Percentiles rank a stretch among this genome's conserved stretches.
Evolutionary conservation across 768 basidiomycete genomes (phyloP).

Genomic region (Serendipita vermifera): DNA sequence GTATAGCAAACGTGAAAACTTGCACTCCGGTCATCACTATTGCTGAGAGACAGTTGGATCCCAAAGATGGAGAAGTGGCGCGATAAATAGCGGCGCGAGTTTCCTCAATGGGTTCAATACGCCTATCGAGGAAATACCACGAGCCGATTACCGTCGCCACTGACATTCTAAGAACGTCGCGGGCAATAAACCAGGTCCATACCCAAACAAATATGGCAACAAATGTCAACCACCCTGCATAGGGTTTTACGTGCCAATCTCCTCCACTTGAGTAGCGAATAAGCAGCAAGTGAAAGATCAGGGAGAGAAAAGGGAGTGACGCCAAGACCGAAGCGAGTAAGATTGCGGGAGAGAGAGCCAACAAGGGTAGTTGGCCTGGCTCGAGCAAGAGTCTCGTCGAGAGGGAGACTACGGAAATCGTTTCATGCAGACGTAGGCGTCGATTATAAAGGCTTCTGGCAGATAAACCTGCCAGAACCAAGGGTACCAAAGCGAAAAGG

Average conservation of each 20-base stretch:
- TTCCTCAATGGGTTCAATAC: slow-evolving; percentile 12
- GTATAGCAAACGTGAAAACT: slow-evolving; percentile 34
- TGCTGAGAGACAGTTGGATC: slow-evolving; percentile 63
- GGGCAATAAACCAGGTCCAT: slow-evolving; percentile 68
- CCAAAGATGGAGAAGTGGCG: slow-evolving; percentile 68
- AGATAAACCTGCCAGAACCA: slow-evolving; percentile 54
- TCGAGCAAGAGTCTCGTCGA: slow-evolving; percentile 55
- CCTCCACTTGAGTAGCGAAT: slow-evolving; percentile 46
- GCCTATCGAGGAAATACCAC: slow-evolving; percentile 61
- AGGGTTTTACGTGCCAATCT: slow-evolving; percentile 44
- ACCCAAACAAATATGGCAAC: slow-evolving; percentile 41
- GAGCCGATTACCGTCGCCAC: slow-evolving; percentile 75
- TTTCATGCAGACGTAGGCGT: slow-evolving; percentile 54
- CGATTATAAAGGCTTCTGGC: slow-evolving; percentile 40
- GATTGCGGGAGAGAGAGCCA: slow-evolving; percentile 60
- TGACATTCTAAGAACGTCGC: slow-evolving; percentile 63
- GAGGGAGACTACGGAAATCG: slow-evolving; percentile 44
- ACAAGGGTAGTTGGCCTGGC: slow-evolving; percentile 48
- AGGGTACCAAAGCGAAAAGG: slow-evolving; percentile 62
- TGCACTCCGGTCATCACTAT: slow-evolving; percentile 64
- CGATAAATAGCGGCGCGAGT: slow-evolving; percentile 60
- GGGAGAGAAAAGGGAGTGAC: slow-evolving; percentile 66
- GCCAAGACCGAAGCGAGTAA: slow-evolving; percentile 53
- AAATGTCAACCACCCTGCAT: slow-evolving; percentile 66
- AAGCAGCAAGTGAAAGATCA: slow-evolving; percentile 64